Evolutionary conservation across 2,329 filamentous ascomycete genomes (phyloP).

Genomic region (Botrytis pseudocinerea): DNA sequence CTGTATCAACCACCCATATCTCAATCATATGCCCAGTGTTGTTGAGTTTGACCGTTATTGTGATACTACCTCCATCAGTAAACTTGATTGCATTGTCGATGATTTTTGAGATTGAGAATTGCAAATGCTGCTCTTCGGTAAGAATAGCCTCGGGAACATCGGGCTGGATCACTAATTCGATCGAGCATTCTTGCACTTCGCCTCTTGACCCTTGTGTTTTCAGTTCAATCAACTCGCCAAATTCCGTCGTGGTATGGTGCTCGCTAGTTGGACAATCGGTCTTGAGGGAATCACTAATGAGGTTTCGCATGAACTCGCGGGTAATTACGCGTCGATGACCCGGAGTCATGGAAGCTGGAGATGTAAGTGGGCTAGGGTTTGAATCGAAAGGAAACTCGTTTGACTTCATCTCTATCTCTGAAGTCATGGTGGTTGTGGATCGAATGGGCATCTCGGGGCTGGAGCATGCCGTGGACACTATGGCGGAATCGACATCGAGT

Average conservation of each 20-base stretch:
- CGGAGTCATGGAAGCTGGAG: constrained; percentile 28
- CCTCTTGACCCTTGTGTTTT: constrained; percentile 35
- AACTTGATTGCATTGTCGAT: constrained; percentile 70
- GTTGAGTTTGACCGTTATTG: constrained; percentile 57
- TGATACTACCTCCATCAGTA: constrained; percentile 63
- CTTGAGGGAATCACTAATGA: constrained; percentile 36
- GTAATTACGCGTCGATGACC: constrained; percentile 34
- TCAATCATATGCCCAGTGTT: constrained; percentile 54
- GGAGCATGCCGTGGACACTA: not conserved
- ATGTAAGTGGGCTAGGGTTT: constrained; percentile 19
- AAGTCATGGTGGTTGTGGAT: not conserved
- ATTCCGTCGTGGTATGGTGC: constrained; percentile 32
- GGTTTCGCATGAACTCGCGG: constrained; percentile 36
- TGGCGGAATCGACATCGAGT: constrained; percentile 2
- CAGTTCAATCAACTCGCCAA: constrained; percentile 38
- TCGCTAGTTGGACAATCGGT: constrained; percentile 35
- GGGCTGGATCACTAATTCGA: constrained; percentile 44
- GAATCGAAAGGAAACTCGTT: not conserved
- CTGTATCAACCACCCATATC: constrained; percentile 65
- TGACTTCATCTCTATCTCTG: not conserved
- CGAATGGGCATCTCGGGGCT: not conserved
- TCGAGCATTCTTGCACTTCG: constrained; percentile 37
- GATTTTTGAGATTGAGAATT: constrained; percentile 46
- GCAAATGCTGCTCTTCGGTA: constrained; percentile 50
- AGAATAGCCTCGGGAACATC: constrained; percentile 55